A percentile compares a stretch with the other conserved stretches of the same genome.
These are phyloP conservation scores for Lactarius hatsudake DNA, from an alignment of 768 basidiomycete species.

Conservation along the genomic window DNA sequence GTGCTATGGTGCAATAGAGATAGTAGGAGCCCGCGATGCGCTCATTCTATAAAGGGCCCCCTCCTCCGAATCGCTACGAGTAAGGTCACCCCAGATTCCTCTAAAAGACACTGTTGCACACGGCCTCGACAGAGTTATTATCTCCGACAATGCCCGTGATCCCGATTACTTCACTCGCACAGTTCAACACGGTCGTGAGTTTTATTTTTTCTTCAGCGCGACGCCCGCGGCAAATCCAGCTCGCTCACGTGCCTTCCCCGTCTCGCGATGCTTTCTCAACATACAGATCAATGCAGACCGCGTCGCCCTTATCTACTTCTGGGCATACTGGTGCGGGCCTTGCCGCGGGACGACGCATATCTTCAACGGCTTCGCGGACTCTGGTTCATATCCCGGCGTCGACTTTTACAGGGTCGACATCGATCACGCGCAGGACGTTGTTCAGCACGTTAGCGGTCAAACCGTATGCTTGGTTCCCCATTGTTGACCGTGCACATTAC, in stretches of 20 bases:
- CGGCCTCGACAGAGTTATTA: neutral
- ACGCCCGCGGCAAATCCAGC: neutral
- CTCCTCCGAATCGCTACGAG: neutral
- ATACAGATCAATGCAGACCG: constrained; percentile 11
- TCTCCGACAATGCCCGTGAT: constrained; percentile 15
- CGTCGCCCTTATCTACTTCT: constrained; percentile 19
- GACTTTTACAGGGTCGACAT: constrained; percentile 25
- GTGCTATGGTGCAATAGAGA: constrained; percentile 1
- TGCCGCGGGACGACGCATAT: constrained; percentile 22
- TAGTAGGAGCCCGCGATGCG: neutral
- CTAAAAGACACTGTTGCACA: neutral
- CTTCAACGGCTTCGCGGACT: constrained; percentile 20
- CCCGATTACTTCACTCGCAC: constrained; percentile 19
- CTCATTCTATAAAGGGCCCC: constrained; percentile 7
- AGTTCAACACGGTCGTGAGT: constrained; percentile 19
- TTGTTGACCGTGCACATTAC: neutral
- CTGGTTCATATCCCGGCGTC: constrained; percentile 16
- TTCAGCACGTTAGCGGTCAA: constrained; percentile 15
- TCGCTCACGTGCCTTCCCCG: neutral
- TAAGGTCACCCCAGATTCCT: neutral
- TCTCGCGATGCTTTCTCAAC: neutral
- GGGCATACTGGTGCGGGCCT: constrained; percentile 25
- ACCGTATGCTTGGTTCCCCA: constrained; percentile 3
- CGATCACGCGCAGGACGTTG: constrained; percentile 17
- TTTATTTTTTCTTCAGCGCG: neutral